Base-by-base conservation (phyloP, 2,329 filamentous ascomycete genomes). In the Aspergillus sojae region DNA sequence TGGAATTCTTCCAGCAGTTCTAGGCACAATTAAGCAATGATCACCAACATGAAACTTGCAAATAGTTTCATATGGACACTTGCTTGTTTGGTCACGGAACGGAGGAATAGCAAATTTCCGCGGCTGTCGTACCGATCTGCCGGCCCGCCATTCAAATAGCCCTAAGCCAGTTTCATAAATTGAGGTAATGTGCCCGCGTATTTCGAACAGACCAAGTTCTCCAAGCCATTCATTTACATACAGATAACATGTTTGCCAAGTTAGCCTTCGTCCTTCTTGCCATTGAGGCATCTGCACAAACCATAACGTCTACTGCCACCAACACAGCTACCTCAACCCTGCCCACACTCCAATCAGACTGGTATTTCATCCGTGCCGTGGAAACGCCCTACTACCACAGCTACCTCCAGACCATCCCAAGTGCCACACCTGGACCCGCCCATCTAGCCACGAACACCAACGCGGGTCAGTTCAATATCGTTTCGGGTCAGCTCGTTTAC, bases 401-500 rank as follows among this genome's bases (percentile, higher is more conserved):
- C n/a, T 65, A 65, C 56, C 60, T 65, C 32, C 62, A 65, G 30
- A 59, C 59, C 23, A 62, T 59, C 14, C 62, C 62, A 16, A 65
- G 48, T 23, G 56, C 48, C 7, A 57, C 56, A 2, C 55, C 62
- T 1, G 57, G 55, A 12, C 48, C 57, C 5, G 62, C 60, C 12
- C 57, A 65, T 26, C 60, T 65, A 19, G 48, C 56, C 21, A 11
- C 50, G 9, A 62, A 62, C 34, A 58, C 60, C 6, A 57, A 65
- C 16, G 62, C 62, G 12, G 62, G 62, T 23, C 62, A 65, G 55
- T 65, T 62, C 60, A 65, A 65, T 43, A 41, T 65, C 16, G 34
- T 62, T 45, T 41, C 55, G 19, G 62, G 62, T 19, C 62, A 65
- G 30, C 60, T 65, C 1, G 56, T 65, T 26, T 65, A 65, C 52